These are phyloP conservation scores for Cubamyces sp. DNA, from an alignment of 768 basidiomycete species.

Conservation along the genomic window DNA sequence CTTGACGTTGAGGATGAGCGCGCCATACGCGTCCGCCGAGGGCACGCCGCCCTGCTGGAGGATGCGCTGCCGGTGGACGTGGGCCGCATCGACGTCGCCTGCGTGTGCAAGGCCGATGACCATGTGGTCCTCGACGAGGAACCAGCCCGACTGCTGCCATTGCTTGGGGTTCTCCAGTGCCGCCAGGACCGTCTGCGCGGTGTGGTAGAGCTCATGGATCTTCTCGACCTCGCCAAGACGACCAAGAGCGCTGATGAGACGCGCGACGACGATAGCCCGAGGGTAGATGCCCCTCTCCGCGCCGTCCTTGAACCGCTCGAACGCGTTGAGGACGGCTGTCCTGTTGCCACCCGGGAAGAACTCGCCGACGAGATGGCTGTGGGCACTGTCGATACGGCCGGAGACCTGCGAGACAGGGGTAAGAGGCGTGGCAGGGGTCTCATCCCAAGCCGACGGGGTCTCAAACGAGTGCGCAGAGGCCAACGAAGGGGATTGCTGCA, in stretches of 20 bases:
- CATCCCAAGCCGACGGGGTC: conserved; percentile 8
- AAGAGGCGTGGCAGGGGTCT: conserved; percentile 9
- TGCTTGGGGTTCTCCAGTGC: conserved; percentile 47
- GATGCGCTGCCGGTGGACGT: conserved; percentile 78
- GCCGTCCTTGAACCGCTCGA: conserved; percentile 50
- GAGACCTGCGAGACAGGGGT: conserved; percentile 7
- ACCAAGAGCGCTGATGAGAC: conserved; percentile 71
- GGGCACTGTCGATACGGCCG: conserved; percentile 33
- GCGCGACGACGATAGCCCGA: conserved; percentile 52
- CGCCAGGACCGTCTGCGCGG: conserved; percentile 64
- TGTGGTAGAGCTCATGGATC: conserved; percentile 65
- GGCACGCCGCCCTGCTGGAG: conserved; percentile 78
- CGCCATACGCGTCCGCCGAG: conserved; percentile 89
- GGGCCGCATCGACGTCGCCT: conserved; percentile 79
- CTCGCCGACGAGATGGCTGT: conserved; percentile 39
- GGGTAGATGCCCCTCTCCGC: conserved; percentile 54
- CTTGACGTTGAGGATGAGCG: conserved; percentile 82
- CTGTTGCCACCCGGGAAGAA: conserved; percentile 21
- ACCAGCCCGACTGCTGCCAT: conserved; percentile 67
- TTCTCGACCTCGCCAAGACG: conserved; percentile 62
- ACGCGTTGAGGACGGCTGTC: conserved; percentile 43
- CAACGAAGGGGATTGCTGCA: conserved; percentile 8
- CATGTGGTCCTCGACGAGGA: conserved; percentile 85
- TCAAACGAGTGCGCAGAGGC: conserved; percentile 17
- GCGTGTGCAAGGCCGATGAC: conserved; percentile 82